Conservation (phyloP, 805 yeast genomes). For the Brettanomyces nanus region DNA sequence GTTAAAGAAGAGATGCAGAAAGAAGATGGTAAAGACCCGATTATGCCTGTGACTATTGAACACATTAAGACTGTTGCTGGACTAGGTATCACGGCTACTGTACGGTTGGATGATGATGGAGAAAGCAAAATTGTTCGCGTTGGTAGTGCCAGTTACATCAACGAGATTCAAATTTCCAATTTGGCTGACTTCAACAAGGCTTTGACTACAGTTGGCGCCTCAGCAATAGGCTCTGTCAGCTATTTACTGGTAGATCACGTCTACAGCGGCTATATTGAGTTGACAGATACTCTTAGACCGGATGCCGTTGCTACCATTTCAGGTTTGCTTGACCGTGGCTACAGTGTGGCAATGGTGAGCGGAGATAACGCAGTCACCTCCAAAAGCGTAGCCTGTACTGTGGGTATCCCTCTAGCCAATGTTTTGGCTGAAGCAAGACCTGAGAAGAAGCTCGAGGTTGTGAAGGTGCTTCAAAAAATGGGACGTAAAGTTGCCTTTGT, state of each 20-base stretch:
- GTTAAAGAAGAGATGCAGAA: constrained; percentile 9
- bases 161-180: constrained; percentile 16
- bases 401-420: constrained; percentile 57
- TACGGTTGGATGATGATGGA: constrained; percentile 7
- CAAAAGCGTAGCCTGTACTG: constrained; percentile 47
- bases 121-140: constrained; percentile 31
- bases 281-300: constrained; percentile 59
- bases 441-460: constrained; percentile 60
- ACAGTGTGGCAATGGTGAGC: constrained; percentile 75
- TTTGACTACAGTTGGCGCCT: constrained; percentile 6
- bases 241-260: constrained; percentile 46
- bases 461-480: constrained; percentile 42
- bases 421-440: constrained; percentile 77
- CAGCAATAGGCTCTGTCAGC: constrained; percentile 14
- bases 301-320: constrained; percentile 57
- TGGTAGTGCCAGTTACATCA: constrained; percentile 48
- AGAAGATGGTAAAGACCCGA: background rate
- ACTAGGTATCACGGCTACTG: constrained; percentile 31
- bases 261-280: constrained; percentile 57
- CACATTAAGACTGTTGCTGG: constrained; percentile 35
- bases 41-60: constrained; percentile 17
- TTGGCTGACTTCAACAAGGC: constrained; percentile 11
- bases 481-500: constrained; percentile 65
- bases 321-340: constrained; percentile 42
- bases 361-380: constrained; percentile 76